These are phyloP conservation scores for Cryptosporidium xiaoi DNA, from an alignment of 169 alveolate species.

Conservation along the genomic window DNA sequence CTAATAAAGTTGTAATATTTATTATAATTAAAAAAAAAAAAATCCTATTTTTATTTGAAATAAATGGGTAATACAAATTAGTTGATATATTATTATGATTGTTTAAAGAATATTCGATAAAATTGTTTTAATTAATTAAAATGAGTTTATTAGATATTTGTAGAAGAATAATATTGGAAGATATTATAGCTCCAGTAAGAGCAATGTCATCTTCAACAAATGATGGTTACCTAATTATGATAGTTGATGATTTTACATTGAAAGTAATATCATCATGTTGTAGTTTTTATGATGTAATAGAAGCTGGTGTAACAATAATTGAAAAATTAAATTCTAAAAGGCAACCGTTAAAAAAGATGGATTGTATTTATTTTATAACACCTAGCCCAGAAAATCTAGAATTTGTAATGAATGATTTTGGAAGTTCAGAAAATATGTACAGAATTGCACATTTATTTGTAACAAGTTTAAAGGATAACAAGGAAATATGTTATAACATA, in stretches of 20 bases:
- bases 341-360: constrained; percentile 80
- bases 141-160: constrained; percentile 54
- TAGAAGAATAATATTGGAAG: constrained; percentile 39
- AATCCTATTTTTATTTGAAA: background rate
- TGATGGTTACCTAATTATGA: constrained; percentile 76
- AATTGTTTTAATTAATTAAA: background rate
- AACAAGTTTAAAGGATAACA: constrained; percentile 46
- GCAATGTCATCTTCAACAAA: constrained; percentile 50
- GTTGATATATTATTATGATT: background rate
- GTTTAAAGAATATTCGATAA: background rate
- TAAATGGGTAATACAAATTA: background rate
- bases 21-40: no score
- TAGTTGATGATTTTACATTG: constrained; percentile 81
- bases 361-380: constrained; percentile 81
- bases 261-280: constrained; percentile 85
- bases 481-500: constrained; percentile 8
- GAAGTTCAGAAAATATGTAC: constrained; percentile 34
- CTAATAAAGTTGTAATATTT: no score
- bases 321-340: constrained; percentile 81
- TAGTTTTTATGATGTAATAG: constrained; percentile 82
- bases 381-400: constrained; percentile 21
- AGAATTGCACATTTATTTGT: constrained; percentile 57
- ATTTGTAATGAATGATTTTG: constrained; percentile 8
- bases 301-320: constrained; percentile 85
- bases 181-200: constrained; percentile 62